phyloP scores from a whole-genome alignment of 73 alveolate genomes.

The Paramecium primaurelia region DNA sequence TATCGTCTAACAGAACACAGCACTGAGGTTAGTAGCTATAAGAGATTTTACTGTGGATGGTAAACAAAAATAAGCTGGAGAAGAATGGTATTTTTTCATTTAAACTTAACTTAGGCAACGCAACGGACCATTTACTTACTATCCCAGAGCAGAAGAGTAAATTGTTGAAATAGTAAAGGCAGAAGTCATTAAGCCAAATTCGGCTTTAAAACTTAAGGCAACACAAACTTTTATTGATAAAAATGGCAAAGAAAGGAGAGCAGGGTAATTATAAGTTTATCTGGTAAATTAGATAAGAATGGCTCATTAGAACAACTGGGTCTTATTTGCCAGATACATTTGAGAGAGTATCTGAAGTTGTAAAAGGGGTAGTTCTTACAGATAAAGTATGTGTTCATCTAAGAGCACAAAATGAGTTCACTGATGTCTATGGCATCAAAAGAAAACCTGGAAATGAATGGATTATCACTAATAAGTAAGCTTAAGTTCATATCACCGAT shows the following conservation, averaged over 20 bases:
- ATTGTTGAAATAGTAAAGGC: slow-evolving; percentile 59
- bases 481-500: slow-evolving; percentile 73
- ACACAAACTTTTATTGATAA: slow-evolving; percentile 60
- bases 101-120: not conserved
- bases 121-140: slow-evolving; percentile 80
- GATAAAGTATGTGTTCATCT: slow-evolving; percentile 71
- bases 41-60: slow-evolving; percentile 64
- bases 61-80: slow-evolving; percentile 72
- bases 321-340: slow-evolving; percentile 72
- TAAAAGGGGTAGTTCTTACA: slow-evolving; percentile 70
- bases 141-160: slow-evolving; percentile 71
- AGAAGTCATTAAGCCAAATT: slow-evolving; percentile 65
- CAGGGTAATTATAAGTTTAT: slow-evolving; percentile 57
- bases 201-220: slow-evolving; percentile 71
- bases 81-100: slow-evolving; percentile 66
- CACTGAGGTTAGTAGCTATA: slow-evolving; percentile 60
- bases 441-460: slow-evolving; percentile 89
- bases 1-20: slow-evolving; percentile 64
- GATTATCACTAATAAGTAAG: slow-evolving; percentile 74
- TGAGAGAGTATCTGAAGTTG: slow-evolving; percentile 65
- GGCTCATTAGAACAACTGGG: slow-evolving; percentile 77
- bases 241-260: slow-evolving; percentile 68
- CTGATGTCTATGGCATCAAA: slow-evolving; percentile 69
- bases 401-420: slow-evolving; percentile 70
- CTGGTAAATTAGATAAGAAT: slow-evolving; percentile 55